Evolutionary conservation across 108 stramenopile genomes (phyloP).

Genomic region (Skeletonema potamos): DNA sequence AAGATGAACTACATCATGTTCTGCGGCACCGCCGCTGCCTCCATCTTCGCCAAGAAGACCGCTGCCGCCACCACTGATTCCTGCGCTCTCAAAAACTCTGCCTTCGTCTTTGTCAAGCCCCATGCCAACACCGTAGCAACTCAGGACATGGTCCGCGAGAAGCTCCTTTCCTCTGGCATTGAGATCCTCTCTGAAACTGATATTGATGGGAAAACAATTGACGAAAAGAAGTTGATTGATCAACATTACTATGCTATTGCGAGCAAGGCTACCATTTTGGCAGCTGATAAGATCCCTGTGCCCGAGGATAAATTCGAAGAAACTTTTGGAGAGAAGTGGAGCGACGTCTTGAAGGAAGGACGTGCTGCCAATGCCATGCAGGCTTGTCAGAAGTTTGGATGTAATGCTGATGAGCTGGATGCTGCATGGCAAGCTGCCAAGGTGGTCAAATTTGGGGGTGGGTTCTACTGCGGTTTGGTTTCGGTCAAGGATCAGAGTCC

Average conservation of each 20-base stretch:
- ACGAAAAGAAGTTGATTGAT: slow-evolving; percentile 90
- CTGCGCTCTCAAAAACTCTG: slow-evolving; percentile 66
- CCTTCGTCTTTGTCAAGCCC: slow-evolving; percentile 96
- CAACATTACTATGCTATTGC: slow-evolving; percentile 96
- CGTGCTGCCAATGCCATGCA: slow-evolving; percentile 89
- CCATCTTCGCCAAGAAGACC: slow-evolving; percentile 29
- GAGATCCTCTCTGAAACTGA: slow-evolving; percentile 73
- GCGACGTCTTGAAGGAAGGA: slow-evolving; percentile 69
- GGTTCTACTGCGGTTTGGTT: slow-evolving; percentile 90
- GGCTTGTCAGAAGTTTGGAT: slow-evolving; percentile 81
- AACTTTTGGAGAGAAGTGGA: slow-evolving; percentile 87
- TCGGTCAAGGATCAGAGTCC: slow-evolving; percentile 47
- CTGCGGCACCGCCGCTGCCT: slow-evolving; percentile 39
- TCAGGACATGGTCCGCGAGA: slow-evolving; percentile 68
- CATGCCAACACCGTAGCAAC: slow-evolving; percentile 89
- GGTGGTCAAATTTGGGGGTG: slow-evolving; percentile 93
- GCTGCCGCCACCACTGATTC: slow-evolving; percentile 6
- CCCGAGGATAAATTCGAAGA: slow-evolving; percentile 83
- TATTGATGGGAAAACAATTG: slow-evolving; percentile 80
- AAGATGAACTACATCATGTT: slow-evolving; percentile 40
- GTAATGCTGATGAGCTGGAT: slow-evolving; percentile 73
- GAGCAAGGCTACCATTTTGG: slow-evolving; percentile 87
- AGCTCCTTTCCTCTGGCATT: slow-evolving; percentile 61
- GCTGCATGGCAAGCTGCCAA: slow-evolving; percentile 74
- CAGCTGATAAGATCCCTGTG: slow-evolving; percentile 85